A percentile compares a stretch with the other conserved stretches of the same genome.
phyloP scores from a whole-genome alignment of 2,329 filamentous ascomycete species.

The Dothistroma pini region DNA sequence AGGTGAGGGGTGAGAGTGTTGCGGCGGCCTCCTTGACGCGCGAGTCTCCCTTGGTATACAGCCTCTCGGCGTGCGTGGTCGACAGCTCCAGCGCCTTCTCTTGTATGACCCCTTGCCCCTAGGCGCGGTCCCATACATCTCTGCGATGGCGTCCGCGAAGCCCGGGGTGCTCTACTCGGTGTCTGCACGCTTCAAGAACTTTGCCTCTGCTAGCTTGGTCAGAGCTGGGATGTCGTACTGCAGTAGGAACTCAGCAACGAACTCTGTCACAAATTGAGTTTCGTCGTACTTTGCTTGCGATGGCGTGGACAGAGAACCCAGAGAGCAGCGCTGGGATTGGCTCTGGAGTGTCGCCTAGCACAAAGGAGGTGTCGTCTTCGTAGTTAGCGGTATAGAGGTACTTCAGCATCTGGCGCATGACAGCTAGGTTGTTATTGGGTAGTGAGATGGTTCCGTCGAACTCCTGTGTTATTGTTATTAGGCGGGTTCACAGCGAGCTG shows the following conservation, averaged over 20 bases:
- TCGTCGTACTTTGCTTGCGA: constrained; percentile 3
- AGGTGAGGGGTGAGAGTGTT: background rate
- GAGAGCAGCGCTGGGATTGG: background rate
- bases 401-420: constrained; percentile 7
- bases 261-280: background rate
- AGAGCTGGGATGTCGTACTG: constrained; percentile 9
- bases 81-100: background rate
- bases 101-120: constrained; percentile 3
- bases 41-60: background rate
- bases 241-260: background rate
- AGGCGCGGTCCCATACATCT: constrained; percentile 5
- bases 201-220: background rate
- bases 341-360: background rate
- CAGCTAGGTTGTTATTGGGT: constrained; percentile 8
- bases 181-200: background rate
- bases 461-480: background rate
- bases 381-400: constrained; percentile 10
- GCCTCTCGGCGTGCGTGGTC: background rate
- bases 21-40: background rate
- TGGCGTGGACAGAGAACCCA: constrained; percentile 5
- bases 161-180: background rate
- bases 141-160: constrained; percentile 3
- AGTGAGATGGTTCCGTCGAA: constrained; percentile 3
- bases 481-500: background rate
- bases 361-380: background rate